Percentiles rank a stretch among this genome's conserved stretches.
Conservation (phyloP, 1,284 basidiomycete genomes). For the Amylostereum chailletii region DNA sequence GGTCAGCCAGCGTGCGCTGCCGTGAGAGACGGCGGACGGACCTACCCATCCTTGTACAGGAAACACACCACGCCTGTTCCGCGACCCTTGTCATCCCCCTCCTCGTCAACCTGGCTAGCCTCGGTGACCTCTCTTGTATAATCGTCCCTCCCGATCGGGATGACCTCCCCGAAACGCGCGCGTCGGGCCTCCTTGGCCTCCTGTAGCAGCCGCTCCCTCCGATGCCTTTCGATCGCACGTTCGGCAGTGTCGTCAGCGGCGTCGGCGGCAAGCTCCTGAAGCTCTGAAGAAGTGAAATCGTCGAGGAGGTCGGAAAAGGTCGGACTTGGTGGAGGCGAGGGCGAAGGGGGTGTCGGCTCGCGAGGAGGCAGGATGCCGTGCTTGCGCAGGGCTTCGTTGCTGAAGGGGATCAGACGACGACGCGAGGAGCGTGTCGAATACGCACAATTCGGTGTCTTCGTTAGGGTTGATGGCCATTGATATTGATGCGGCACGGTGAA, state of each 20-base stretch:
- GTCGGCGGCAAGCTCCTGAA: constrained; percentile 63
- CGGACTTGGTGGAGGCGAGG: constrained; percentile 64
- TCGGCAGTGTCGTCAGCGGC: constrained; percentile 71
- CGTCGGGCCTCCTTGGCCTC: constrained; percentile 54
- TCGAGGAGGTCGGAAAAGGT: constrained; percentile 59
- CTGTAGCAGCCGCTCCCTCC: constrained; percentile 51
- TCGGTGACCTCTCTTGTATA: constrained; percentile 95
- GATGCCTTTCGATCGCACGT: constrained; percentile 64
- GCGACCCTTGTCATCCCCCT: constrained; percentile 52
- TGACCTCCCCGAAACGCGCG: constrained; percentile 78
- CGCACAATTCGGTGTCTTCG: constrained; percentile 89
- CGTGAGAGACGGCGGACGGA: not conserved
- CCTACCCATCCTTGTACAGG: constrained; percentile 83
- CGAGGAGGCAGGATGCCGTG: constrained; percentile 84
- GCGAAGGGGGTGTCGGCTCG: constrained; percentile 57
- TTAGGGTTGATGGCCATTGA: constrained; percentile 66
- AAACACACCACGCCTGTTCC: constrained; percentile 87
- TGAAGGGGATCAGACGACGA: constrained; percentile 21
- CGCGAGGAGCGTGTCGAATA: not conserved
- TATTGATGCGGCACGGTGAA: no score
- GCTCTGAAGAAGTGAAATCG: constrained; percentile 58
- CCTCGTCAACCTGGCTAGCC: constrained; percentile 68
- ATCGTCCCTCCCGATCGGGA: constrained; percentile 87
- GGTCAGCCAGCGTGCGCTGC: no score
- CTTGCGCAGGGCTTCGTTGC: constrained; percentile 88